phyloP scores from a whole-genome alignment of 768 basidiomycete species.

The Boletus huronensis region DNA sequence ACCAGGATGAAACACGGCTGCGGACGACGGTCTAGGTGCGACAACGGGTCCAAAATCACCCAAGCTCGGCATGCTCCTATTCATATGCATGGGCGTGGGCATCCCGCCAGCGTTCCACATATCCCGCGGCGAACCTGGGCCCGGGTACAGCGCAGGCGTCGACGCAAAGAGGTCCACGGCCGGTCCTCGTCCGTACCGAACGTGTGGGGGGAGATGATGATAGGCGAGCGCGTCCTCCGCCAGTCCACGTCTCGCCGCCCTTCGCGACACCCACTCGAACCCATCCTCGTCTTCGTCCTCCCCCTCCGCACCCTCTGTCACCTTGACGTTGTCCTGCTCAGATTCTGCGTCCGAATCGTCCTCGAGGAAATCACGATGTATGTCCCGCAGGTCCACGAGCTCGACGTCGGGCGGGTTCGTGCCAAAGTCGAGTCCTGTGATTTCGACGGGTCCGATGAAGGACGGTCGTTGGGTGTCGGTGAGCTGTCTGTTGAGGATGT shows the following conservation, averaged over 20 bases:
- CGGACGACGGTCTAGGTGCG: constrained; percentile 22
- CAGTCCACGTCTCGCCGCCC: constrained; percentile 54
- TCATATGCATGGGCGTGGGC: constrained; percentile 7
- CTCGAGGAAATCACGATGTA: constrained; percentile 92
- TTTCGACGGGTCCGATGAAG: constrained; percentile 89
- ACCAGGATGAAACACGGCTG: constrained; percentile 30
- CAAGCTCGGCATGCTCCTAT: constrained; percentile 38
- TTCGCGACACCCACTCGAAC: constrained; percentile 78
- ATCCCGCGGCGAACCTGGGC: constrained; percentile 35
- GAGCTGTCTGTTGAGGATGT: constrained; percentile 78
- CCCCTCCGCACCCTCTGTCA: constrained; percentile 50
- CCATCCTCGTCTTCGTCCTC: constrained; percentile 77
- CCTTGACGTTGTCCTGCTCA: constrained; percentile 40
- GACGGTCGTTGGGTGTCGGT: constrained; percentile 71
- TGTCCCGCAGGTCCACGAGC: constrained; percentile 87
- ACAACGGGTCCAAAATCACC: constrained; percentile 34
- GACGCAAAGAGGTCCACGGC: constrained; percentile 57
- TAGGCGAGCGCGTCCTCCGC: constrained; percentile 52
- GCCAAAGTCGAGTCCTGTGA: constrained; percentile 88
- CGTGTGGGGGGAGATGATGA: constrained; percentile 69
- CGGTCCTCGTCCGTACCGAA: constrained; percentile 60
- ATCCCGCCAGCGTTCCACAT: constrained; percentile 37
- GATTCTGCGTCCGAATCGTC: constrained; percentile 44
- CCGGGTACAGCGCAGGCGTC: constrained; percentile 42
- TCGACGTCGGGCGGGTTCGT: constrained; percentile 79